These are phyloP conservation scores for Calocybe gangraenosa DNA, from an alignment of 768 basidiomycete species.

Conservation along the genomic window DNA sequence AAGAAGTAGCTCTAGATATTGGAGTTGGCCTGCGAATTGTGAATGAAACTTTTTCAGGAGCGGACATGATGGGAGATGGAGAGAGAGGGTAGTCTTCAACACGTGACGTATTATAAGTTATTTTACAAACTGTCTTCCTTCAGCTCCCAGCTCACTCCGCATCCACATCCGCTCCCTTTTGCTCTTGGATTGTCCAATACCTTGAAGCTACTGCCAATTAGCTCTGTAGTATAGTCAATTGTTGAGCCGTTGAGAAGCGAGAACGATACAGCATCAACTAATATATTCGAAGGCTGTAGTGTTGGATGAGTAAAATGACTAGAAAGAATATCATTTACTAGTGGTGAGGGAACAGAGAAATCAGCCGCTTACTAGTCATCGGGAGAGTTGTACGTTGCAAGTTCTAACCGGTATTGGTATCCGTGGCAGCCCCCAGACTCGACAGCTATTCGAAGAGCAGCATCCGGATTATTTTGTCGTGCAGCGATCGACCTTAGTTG, in stretches of 20 bases:
- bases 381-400: slow-evolving; percentile 53
- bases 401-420: slow-evolving; percentile 91
- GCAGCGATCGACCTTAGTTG: slow-evolving; percentile 71
- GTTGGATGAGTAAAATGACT: slow-evolving; percentile 74
- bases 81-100: neutral
- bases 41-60: slow-evolving; percentile 62
- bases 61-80: slow-evolving; percentile 16
- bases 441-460: slow-evolving; percentile 78
- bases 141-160: slow-evolving; percentile 94
- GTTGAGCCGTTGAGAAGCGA: slow-evolving; percentile 83
- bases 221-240: slow-evolving; percentile 88
- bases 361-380: slow-evolving; percentile 84
- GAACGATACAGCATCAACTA: slow-evolving; percentile 86
- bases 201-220: slow-evolving; percentile 90
- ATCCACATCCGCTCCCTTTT: slow-evolving; percentile 87
- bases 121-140: too few relatives aligned
- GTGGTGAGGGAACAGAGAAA: neutral
- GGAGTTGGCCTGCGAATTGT: slow-evolving; percentile 80
- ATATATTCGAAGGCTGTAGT: slow-evolving; percentile 67
- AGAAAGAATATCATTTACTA: slow-evolving; percentile 8
- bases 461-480: slow-evolving; percentile 55
- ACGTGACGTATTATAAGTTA: too few relatives aligned
- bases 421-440: slow-evolving; percentile 97
- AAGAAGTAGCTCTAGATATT: slow-evolving; percentile 55
- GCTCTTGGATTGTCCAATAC: slow-evolving; percentile 86